Conservation (phyloP, 2,329 filamentous ascomycete genomes). For the Neonectria coccinea region DNA sequence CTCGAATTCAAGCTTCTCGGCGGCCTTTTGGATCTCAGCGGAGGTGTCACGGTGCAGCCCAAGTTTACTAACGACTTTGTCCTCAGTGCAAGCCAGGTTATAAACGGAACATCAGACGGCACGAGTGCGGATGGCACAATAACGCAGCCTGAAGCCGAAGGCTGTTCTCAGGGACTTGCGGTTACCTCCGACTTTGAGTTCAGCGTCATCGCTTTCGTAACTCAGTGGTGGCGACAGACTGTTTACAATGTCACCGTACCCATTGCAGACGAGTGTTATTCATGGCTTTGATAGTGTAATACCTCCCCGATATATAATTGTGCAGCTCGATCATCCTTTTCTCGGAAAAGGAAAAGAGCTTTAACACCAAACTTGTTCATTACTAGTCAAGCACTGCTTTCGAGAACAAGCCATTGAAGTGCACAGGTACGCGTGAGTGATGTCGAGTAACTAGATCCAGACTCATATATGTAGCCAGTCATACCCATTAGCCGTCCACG, state of each 20-base stretch:
- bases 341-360: background rate
- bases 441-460: too few relatives aligned
- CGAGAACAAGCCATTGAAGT: too few relatives aligned
- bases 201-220: slow-evolving; percentile 43
- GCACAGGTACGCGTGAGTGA: too few relatives aligned
- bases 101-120: slow-evolving; percentile 29
- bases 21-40: slow-evolving; percentile 50
- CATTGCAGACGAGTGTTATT: slow-evolving; percentile 34
- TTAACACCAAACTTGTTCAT: background rate
- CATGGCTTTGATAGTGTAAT: slow-evolving; percentile 22
- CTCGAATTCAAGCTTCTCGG: slow-evolving; percentile 52
- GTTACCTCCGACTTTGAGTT: slow-evolving; percentile 45
- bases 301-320: background rate
- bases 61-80: slow-evolving; percentile 53
- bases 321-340: background rate
- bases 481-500: too few relatives aligned
- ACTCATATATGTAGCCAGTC: too few relatives aligned
- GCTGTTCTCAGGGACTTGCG: slow-evolving; percentile 41
- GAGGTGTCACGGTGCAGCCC: slow-evolving; percentile 53
- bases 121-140: slow-evolving; percentile 3
- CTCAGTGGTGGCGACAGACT: slow-evolving; percentile 42
- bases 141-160: slow-evolving; percentile 32
- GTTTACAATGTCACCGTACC: slow-evolving; percentile 38
- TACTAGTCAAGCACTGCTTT: too few relatives aligned
- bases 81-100: slow-evolving; percentile 43